A percentile compares a stretch with the other conserved stretches of the same genome.
Evolutionary conservation across 2,329 filamentous ascomycete species (phyloP).

Genomic region (Colletotrichum cordylinicola): DNA sequence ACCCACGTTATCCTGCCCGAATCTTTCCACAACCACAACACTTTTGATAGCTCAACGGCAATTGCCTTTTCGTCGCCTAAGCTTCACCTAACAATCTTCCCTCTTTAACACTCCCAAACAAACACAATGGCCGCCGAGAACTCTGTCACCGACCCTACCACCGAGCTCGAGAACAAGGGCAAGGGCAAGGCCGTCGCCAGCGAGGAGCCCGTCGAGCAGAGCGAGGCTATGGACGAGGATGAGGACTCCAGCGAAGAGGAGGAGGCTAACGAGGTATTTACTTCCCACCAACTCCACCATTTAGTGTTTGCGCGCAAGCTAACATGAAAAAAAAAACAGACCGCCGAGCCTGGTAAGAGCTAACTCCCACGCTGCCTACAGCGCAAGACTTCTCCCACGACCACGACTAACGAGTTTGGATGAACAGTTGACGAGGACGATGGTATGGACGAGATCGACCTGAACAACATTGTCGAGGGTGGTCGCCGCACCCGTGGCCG

Average conservation of each 20-base stretch:
- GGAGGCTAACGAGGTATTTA: slow-evolving; percentile 60
- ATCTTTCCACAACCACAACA: not conserved
- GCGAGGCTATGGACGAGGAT: slow-evolving; percentile 76
- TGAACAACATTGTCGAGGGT: slow-evolving; percentile 81
- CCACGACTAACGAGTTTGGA: slow-evolving; percentile 30
- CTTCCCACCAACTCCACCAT: not conserved
- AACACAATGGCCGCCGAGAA: slow-evolving; percentile 56
- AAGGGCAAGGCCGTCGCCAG: slow-evolving; percentile 80
- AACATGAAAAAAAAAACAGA: slow-evolving; percentile 9
- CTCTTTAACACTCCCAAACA: not conserved
- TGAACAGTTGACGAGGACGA: slow-evolving; percentile 72
- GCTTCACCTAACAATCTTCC: slow-evolving; percentile 15
- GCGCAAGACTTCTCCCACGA: slow-evolving; percentile 17
- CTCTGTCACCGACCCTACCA: slow-evolving; percentile 51
- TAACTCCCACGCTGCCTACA: slow-evolving; percentile 11
- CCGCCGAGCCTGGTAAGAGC: slow-evolving; percentile 30
- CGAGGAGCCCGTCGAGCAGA: slow-evolving; percentile 54
- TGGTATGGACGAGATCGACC: slow-evolving; percentile 90
- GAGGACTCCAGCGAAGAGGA: slow-evolving; percentile 76
- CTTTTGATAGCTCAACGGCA: not conserved
- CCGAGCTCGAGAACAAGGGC: slow-evolving; percentile 71
- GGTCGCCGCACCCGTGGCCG: slow-evolving; percentile 89
- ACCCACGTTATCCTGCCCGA: slow-evolving; percentile 2
- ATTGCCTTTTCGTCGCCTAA: not conserved
- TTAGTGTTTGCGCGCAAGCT: not conserved